These are phyloP conservation scores for Ogataea trehaloabstinens DNA, from an alignment of 805 yeast species.

Conservation along the genomic window DNA sequence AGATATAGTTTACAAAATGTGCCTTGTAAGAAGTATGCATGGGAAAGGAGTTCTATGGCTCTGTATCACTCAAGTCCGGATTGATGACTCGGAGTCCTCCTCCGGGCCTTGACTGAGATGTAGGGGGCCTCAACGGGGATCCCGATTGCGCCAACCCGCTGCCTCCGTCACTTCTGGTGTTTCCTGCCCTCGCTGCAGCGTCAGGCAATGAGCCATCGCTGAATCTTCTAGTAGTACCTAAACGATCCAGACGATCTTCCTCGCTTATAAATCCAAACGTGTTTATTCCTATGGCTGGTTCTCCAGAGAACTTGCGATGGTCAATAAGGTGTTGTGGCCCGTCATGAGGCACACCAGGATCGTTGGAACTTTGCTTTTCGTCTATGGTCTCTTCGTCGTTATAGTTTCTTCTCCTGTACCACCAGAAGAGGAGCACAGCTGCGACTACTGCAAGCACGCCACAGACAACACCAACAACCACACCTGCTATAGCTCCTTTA, in stretches of 20 bases:
- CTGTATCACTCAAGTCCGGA: constrained; percentile 29
- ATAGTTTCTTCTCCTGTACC: constrained; percentile 20
- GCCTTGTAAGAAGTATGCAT: neutral
- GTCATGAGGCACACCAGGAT: neutral
- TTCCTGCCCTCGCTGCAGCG: constrained; percentile 28
- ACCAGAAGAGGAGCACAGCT: constrained; percentile 18
- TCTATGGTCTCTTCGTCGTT: constrained; percentile 15
- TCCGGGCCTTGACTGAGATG: neutral
- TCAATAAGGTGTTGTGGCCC: too few species aligned
- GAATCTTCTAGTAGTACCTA: constrained; percentile 31
- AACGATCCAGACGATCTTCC: constrained; percentile 21
- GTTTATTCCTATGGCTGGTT: constrained; percentile 14
- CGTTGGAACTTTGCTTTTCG: constrained; percentile 9
- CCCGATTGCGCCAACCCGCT: neutral
- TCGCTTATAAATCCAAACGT: constrained; percentile 23
- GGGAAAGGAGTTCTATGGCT: constrained; percentile 4
- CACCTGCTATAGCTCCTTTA: constrained; percentile 36
- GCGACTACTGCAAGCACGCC: constrained; percentile 22
- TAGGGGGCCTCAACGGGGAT: neutral
- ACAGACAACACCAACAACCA: constrained; percentile 31
- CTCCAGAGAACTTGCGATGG: constrained; percentile 4
- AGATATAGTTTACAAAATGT: neutral
- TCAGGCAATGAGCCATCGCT: constrained; percentile 36
- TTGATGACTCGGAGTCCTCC: constrained; percentile 34
- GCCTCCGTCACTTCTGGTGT: constrained; percentile 1